These are phyloP conservation scores for Fusarium transvaalense DNA, from an alignment of 2,329 filamentous ascomycete genomes.

Conservation along the genomic window DNA sequence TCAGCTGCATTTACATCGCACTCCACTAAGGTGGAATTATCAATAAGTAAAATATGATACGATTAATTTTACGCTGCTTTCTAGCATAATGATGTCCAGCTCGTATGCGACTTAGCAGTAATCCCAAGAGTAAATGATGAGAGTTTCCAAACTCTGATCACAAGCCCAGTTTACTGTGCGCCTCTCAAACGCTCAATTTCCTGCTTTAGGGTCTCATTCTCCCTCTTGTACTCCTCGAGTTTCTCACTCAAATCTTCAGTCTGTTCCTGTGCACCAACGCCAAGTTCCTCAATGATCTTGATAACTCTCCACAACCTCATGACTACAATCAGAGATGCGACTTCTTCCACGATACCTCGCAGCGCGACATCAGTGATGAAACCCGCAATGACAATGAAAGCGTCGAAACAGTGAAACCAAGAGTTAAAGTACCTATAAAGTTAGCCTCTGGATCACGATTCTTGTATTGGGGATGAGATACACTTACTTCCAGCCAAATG, in stretches of 20 bases:
- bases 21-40: too few species aligned
- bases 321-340: constrained; percentile 20
- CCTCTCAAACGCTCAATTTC: constrained; percentile 3
- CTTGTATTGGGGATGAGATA: neutral
- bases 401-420: constrained; percentile 21
- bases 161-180: neutral
- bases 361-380: constrained; percentile 17
- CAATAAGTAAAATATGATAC: too few species aligned
- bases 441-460: neutral
- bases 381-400: constrained; percentile 15
- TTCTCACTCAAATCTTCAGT: constrained; percentile 1
- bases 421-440: constrained; percentile 12
- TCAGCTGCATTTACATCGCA: too few species aligned
- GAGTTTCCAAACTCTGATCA: too few species aligned
- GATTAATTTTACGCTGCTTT: too few species aligned
- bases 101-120: too few species aligned
- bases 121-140: too few species aligned
- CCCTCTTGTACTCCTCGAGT: neutral
- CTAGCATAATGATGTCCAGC: too few species aligned
- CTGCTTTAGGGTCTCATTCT: neutral
- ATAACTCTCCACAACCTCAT: constrained; percentile 26
- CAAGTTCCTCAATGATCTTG: constrained; percentile 23
- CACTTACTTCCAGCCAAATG: constrained; percentile 20
- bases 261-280: constrained; percentile 8
- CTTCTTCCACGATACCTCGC: constrained; percentile 10